Evolutionary conservation across 179 eudicot genomes (phyloP).

Genomic region (Patellifolia procumbens): DNA sequence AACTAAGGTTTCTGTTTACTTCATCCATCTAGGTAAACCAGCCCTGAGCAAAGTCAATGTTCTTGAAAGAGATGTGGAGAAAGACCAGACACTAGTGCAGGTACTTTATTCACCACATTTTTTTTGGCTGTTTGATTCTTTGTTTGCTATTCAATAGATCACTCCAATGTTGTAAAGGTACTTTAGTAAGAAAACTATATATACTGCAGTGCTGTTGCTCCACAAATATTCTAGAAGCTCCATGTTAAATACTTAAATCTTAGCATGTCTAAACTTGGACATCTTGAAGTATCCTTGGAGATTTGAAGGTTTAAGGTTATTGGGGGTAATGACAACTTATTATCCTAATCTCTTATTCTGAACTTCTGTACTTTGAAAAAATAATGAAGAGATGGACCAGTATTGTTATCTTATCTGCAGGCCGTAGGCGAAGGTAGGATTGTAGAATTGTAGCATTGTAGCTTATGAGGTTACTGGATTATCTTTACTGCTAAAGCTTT

Average conservation of each 20-base stretch:
- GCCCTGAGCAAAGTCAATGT: constrained; percentile 86
- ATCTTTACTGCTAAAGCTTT: neutral
- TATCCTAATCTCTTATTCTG: neutral
- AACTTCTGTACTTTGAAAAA: neutral
- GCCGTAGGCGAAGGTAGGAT: neutral
- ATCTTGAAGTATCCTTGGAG: neutral
- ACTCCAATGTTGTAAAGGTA: neutral
- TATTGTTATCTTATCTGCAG: too few relatives aligned
- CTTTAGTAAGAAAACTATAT: neutral
- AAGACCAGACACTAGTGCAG: constrained; percentile 73
- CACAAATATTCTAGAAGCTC: neutral
- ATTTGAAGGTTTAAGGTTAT: neutral
- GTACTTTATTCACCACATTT: constrained; percentile 36
- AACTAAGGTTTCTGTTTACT: neutral
- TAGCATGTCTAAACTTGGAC: constrained; percentile 3
- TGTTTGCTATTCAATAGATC: neutral
- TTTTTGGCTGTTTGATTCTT: neutral
- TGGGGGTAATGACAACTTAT: neutral
- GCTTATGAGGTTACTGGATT: neutral
- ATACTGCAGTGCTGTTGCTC: neutral
- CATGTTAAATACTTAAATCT: constrained; percentile 8
- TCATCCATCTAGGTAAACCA: constrained; percentile 66
- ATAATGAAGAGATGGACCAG: neutral
- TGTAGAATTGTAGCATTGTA: neutral
- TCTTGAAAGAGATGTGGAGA: constrained; percentile 59